phyloP scores from a whole-genome alignment of 2,329 filamentous ascomycete species.

The Coniochaeta ligniaria region DNA sequence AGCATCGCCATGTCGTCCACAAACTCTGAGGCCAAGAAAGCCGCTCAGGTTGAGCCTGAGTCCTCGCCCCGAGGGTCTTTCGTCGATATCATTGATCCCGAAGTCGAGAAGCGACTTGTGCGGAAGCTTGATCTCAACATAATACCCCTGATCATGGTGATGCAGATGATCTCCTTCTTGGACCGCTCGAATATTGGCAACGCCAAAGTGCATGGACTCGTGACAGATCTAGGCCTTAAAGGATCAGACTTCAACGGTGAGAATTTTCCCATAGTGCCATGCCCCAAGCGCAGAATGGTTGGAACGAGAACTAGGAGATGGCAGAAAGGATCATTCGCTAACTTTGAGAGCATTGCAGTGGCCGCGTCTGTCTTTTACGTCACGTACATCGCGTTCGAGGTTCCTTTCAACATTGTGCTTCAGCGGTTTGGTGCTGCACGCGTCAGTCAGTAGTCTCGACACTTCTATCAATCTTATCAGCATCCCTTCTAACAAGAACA shows the following conservation, averaged over 20 bases:
- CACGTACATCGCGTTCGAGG: slow-evolving; percentile 69
- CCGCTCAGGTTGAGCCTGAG: no score
- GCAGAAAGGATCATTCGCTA: no score
- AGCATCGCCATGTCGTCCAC: no score
- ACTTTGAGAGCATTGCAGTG: slow-evolving; percentile 14
- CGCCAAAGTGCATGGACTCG: slow-evolving; percentile 54
- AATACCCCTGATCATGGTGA: neutral
- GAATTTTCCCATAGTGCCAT: no score
- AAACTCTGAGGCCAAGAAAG: no score
- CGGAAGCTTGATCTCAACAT: neutral
- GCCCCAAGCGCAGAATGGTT: no score
- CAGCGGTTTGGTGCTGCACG: slow-evolving; percentile 54
- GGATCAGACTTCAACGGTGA: slow-evolving; percentile 57
- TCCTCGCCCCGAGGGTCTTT: no score
- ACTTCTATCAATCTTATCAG: slow-evolving; percentile 61
- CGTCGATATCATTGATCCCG: slow-evolving; percentile 27
- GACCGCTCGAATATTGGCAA: slow-evolving; percentile 47
- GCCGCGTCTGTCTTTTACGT: slow-evolving; percentile 71
- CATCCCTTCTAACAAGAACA: no score
- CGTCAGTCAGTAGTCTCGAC: slow-evolving; percentile 71
- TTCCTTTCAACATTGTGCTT: slow-evolving; percentile 63
- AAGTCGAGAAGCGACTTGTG: neutral
- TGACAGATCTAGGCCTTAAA: slow-evolving; percentile 49
- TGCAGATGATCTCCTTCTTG: neutral
- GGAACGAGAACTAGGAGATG: no score